Conservation (phyloP, 176 grass and related monocot species). For the Cymbopogon citratus region DNA sequence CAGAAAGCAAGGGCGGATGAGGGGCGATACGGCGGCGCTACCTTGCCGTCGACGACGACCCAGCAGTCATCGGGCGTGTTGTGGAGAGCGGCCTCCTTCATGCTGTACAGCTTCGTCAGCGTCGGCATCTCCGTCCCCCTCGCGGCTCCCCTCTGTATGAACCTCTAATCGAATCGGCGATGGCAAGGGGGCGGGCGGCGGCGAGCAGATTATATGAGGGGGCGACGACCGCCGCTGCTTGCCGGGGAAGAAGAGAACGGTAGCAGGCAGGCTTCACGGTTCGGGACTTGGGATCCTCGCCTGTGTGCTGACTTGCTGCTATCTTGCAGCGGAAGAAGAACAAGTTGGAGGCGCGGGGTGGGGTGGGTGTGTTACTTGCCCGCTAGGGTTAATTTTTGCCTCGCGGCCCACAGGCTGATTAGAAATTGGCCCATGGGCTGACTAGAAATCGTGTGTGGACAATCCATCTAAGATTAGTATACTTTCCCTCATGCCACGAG, state of each 20-base stretch:
- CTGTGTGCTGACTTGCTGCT: conserved; percentile 8
- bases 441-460: too few relatives aligned
- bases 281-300: conserved; percentile 5
- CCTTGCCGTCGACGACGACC: conserved; percentile 86
- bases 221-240: background rate
- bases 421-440: too few relatives aligned
- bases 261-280: background rate
- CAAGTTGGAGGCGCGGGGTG: background rate
- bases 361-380: too few relatives aligned
- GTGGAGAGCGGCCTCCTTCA: conserved; percentile 70
- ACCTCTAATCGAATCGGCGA: background rate
- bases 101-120: conserved; percentile 68
- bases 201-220: background rate
- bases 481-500: too few relatives aligned
- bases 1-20: background rate
- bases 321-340: conserved; percentile 37
- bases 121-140: conserved; percentile 44
- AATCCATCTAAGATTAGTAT: too few relatives aligned
- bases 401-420: background rate
- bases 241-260: conserved; percentile 16
- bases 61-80: conserved; percentile 66
- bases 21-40: conserved; percentile 1
- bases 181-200: background rate
- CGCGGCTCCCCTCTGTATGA: background rate
- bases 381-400: background rate